These are phyloP conservation scores for Neonectria faginata DNA, from an alignment of 2,329 filamentous ascomycete species.

Conservation along the genomic window DNA sequence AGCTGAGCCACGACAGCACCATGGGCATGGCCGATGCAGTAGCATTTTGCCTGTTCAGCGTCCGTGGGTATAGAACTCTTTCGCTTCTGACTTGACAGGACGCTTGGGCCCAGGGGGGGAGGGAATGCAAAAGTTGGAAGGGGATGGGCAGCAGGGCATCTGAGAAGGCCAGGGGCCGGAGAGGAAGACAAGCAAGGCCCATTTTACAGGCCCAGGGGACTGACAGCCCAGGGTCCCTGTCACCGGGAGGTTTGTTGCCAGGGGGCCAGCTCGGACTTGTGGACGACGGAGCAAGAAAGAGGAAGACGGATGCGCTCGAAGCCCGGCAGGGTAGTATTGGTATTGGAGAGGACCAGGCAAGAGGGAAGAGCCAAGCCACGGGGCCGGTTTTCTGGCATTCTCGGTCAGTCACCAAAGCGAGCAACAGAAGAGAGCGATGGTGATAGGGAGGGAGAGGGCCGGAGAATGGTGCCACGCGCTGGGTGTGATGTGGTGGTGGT, in stretches of 20 bases:
- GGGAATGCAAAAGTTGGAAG: background rate
- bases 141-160: constrained; percentile 14
- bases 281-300: background rate
- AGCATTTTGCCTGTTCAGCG: background rate
- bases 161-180: background rate
- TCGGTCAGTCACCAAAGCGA: background rate
- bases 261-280: too few species aligned
- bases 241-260: constrained; percentile 13
- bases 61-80: background rate
- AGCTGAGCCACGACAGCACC: constrained; percentile 34
- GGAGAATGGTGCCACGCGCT: background rate
- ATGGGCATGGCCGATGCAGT: background rate
- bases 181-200: background rate
- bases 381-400: background rate
- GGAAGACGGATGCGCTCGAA: background rate
- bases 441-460: background rate
- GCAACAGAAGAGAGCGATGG: too few species aligned
- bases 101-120: constrained; percentile 41
- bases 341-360: background rate
- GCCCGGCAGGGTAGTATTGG: constrained; percentile 7
- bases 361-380: background rate
- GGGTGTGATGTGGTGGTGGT: background rate
- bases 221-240: constrained; percentile 29
- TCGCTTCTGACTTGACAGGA: constrained; percentile 40
- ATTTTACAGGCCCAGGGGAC: constrained; percentile 6